Percentiles rank a stretch among this genome's conserved stretches.
Evolutionary conservation across 495 filamentous ascomycete species (phyloP).

Genomic region (Podospora australis): DNA sequence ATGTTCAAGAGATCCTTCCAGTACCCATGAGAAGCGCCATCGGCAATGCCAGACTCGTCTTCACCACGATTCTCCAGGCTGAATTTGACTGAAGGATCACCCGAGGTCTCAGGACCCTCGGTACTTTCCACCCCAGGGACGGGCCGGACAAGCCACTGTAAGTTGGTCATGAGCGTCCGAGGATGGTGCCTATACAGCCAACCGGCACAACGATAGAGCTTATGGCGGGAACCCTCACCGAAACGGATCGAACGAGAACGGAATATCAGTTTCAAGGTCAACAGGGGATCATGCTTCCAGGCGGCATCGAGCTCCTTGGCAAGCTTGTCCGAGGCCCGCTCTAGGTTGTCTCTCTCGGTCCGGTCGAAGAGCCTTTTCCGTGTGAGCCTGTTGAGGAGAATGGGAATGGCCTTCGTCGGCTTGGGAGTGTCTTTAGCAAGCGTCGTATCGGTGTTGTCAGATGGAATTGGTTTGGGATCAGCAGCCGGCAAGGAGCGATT

Average conservation of each 20-base stretch:
- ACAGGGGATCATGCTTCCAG: conserved; percentile 33
- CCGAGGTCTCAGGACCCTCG: no score
- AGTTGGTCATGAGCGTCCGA: conserved; percentile 34
- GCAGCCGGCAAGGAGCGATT: conserved; percentile 4
- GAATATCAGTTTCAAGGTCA: conserved; percentile 47
- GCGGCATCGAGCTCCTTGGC: conserved; percentile 30
- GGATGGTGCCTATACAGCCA: conserved; percentile 42
- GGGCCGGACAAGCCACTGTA: conserved; percentile 40
- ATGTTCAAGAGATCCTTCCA: conserved; percentile 48
- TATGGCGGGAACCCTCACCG: conserved; percentile 32
- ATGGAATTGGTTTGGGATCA: neutral
- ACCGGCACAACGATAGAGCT: conserved; percentile 40
- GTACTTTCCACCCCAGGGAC: no score
- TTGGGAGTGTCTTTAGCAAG: conserved; percentile 28
- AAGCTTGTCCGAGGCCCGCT: conserved; percentile 26
- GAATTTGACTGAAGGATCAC: no score
- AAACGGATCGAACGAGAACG: conserved; percentile 46
- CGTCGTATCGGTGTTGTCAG: conserved; percentile 24
- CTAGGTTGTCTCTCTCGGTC: conserved; percentile 36
- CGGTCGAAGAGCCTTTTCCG: no score
- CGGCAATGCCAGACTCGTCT: conserved; percentile 36
- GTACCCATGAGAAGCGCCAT: conserved; percentile 43
- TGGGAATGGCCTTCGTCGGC: conserved; percentile 32
- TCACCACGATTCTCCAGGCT: no score
- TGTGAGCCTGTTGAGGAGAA: conserved; percentile 44